Conservation (phyloP, 2,329 filamentous ascomycete genomes). For the Monosporascus sp. region DNA sequence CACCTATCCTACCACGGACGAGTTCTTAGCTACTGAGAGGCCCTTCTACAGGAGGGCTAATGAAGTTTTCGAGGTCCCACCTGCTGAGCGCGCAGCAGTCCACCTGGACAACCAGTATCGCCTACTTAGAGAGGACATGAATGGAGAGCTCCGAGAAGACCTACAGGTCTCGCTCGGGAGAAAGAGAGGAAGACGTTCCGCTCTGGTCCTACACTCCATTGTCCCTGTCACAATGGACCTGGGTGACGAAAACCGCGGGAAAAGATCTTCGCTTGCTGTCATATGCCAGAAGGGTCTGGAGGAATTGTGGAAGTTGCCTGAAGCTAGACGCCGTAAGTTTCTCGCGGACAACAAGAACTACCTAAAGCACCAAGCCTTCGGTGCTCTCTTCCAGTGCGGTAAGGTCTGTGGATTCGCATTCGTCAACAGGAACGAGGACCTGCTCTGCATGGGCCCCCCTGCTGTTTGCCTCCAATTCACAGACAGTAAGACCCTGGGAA, state of each 20-base stretch:
- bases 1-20: slow-evolving; percentile 62
- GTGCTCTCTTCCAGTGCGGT: slow-evolving; percentile 46
- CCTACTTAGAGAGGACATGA: slow-evolving; percentile 64
- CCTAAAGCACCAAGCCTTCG: slow-evolving; percentile 57
- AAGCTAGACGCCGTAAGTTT: slow-evolving; percentile 33
- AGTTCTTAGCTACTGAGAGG: slow-evolving; percentile 47
- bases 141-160: slow-evolving; percentile 59
- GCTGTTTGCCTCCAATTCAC: slow-evolving; percentile 46
- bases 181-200: slow-evolving; percentile 40
- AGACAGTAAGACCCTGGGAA: slow-evolving; percentile 24
- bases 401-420: slow-evolving; percentile 55
- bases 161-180: slow-evolving; percentile 27
- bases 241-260: slow-evolving; percentile 22
- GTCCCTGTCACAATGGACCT: slow-evolving; percentile 31
- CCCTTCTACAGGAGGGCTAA: slow-evolving; percentile 51
- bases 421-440: slow-evolving; percentile 45
- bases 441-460: slow-evolving; percentile 39
- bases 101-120: slow-evolving; percentile 70
- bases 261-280: slow-evolving; percentile 35
- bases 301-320: slow-evolving; percentile 29
- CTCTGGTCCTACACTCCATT: slow-evolving; percentile 28
- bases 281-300: slow-evolving; percentile 36
- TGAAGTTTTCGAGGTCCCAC: slow-evolving; percentile 38
- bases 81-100: slow-evolving; percentile 31
- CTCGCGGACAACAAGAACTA: slow-evolving; percentile 42